Evolutionary conservation across 2,329 filamentous ascomycete species (phyloP), one percentile per base, ranked within the genome.

Genomic region (Fusarium irregulare): DNA sequence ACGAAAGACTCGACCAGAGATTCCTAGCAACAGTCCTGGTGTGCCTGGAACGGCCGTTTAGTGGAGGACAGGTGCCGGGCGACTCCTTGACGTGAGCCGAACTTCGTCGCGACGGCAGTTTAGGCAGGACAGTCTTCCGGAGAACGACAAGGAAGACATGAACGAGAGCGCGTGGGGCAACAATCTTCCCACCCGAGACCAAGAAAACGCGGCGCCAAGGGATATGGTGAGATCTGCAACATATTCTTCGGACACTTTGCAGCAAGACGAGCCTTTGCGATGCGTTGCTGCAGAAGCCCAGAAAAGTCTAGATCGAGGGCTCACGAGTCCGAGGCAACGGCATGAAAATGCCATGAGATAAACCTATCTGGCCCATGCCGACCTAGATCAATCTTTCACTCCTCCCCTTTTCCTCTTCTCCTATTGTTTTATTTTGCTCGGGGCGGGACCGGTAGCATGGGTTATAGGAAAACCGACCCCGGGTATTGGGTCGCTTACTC

Each of bases 31-130:
- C 73, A 72, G 78, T 75, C 58, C 74, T 45, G 77, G 79, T 53
- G 80, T 75, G 45, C 81, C 80, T 56, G 81, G 82, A 63, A 81
- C 81, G 51, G 81, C 81, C 58, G 80, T 80, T 61, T 83, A 82
- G 77, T 72, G 73, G 75, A 72, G 57, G 66, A 59, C 60, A 54
- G 69, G 61, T 62, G 62, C 66, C 63, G 62, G 73, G 64, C 67
- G 74, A 67, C 51, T 64, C 41, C 56, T 63, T 41, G 71, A 75
- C 28, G 65, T 48, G 34, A 56, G 59, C 49, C 70, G 64, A 72
- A 61, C 44, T 32, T 54, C 64, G 37, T 60, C 54, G 42, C 61
- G 67, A 45, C 55, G 67, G 67, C 67, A 70, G 59, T 64, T 50
- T 42, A 59, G 49, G 55, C 55, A 64, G 47, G 28, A 30, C 20